Base-by-base conservation (phyloP, 306 rosid species). In the Fragaria vesca region DNA sequence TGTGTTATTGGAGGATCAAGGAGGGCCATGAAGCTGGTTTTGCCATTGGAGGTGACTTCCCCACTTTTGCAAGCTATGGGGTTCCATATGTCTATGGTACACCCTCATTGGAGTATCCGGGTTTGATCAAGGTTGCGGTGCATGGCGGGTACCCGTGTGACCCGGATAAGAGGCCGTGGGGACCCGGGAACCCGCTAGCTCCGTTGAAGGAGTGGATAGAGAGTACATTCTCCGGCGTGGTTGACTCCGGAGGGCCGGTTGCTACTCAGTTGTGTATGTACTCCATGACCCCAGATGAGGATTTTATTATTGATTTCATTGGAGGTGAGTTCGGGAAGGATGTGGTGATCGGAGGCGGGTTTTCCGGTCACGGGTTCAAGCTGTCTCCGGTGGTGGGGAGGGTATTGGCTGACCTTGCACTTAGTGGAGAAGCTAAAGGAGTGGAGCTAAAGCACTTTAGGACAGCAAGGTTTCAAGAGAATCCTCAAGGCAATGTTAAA, bases 321-420 rank as follows among this genome's bases (percentile, higher is more conserved):
- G 98, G 97, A 4, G 91, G 96, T 17, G 88, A 84, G 80, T 89
- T 92, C 9, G 90, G 76, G 66, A 86, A 87, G 61, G 91, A 90
- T 66, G 91, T 95, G 63, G 91, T 93, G 65, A 18, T 93, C 1
- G 99, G 99, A 7, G 96, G 86, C 0, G 99, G 99, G 67, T 95
- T 95, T 80, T 95, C 97, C 0, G 99, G 99, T 66, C 97, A 95
- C 15, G 99, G 99, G 30, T 93, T 95, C 79, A 95, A 95, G 92
- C 86, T 95, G 97, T 85, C 90, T 28, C 99, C 97, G 6, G 90
- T 76, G 12, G 76, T 95, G 60, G 99, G 97, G 34, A 75, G 86
- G 87, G 79, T 87, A 2, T 50, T 95, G 85, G 83, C 85, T 1
- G 93, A 93, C 26, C 87, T 95, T 51, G 96, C 66, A 28, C 63